Conservation (phyloP, 2,329 filamentous ascomycete genomes). For the Diaporthe vaccinii region DNA sequence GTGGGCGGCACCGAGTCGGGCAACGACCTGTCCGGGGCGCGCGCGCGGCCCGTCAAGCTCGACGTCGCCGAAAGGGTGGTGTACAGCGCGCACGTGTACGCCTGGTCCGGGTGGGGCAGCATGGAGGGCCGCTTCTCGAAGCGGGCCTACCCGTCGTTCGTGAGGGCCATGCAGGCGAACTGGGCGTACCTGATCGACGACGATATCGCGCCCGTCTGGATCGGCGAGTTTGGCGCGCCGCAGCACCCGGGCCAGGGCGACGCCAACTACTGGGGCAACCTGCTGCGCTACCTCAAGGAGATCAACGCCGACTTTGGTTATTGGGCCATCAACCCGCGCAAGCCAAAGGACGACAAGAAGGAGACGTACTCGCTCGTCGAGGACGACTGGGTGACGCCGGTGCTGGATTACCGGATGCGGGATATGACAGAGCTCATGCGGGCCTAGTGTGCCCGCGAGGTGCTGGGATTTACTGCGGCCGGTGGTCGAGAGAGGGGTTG, state of each 20-base stretch:
- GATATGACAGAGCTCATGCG: constrained; percentile 70
- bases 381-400: constrained; percentile 74
- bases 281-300: constrained; percentile 69
- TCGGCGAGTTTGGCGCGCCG: constrained; percentile 76
- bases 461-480: constrained; percentile 4
- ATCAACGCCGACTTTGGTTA: constrained; percentile 77
- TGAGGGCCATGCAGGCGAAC: constrained; percentile 71
- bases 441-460: constrained; percentile 38
- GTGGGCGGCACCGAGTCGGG: constrained; percentile 77
- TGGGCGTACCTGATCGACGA: constrained; percentile 75
- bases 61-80: constrained; percentile 69
- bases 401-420: constrained; percentile 73
- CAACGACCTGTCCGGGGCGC: constrained; percentile 73
- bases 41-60: constrained; percentile 68
- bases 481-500: not conserved
- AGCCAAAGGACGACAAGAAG: constrained; percentile 67
- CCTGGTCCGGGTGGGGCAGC: constrained; percentile 79
- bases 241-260: constrained; percentile 66
- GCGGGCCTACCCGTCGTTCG: constrained; percentile 73
- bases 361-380: constrained; percentile 74
- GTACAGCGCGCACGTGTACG: constrained; percentile 78
- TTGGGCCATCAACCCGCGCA: constrained; percentile 78
- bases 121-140: constrained; percentile 70
- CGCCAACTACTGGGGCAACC: constrained; percentile 74
- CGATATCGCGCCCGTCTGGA: constrained; percentile 73